Conservation (phyloP, 1,284 basidiomycete genomes). For the Cystobasidiaceae sp. region DNA sequence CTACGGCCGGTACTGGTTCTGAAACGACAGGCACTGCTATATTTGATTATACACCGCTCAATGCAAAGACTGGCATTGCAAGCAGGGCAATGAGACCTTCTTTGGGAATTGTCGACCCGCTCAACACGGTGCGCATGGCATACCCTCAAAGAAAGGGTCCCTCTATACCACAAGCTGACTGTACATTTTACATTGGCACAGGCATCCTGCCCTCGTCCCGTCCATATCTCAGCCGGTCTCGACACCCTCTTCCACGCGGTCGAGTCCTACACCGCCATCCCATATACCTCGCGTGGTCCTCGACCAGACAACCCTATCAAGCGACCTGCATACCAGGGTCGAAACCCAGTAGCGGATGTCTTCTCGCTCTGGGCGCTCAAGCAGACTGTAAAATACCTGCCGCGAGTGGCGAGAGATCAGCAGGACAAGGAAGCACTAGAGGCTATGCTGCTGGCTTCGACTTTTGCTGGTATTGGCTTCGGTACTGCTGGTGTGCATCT, state of each 20-base stretch:
- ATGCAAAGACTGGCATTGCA: slow-evolving; percentile 95
- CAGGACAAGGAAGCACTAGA: slow-evolving; percentile 73
- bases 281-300: slow-evolving; percentile 81
- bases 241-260: slow-evolving; percentile 60
- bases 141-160: not conserved
- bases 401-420: slow-evolving; percentile 73
- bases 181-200: not conserved
- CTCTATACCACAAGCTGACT: not conserved
- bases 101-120: slow-evolving; percentile 77
- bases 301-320: slow-evolving; percentile 83
- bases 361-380: slow-evolving; percentile 92
- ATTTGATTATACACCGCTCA: slow-evolving; percentile 76
- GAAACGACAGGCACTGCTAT: slow-evolving; percentile 96
- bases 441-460: slow-evolving; percentile 67
- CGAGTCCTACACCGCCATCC: slow-evolving; percentile 82
- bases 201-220: slow-evolving; percentile 71
- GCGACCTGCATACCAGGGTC: slow-evolving; percentile 87
- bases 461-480: slow-evolving; percentile 80
- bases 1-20: slow-evolving; percentile 87
- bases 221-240: slow-evolving; percentile 85
- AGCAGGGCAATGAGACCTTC: slow-evolving; percentile 83
- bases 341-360: slow-evolving; percentile 81
- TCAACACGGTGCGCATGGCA: slow-evolving; percentile 58
- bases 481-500: slow-evolving; percentile 84
- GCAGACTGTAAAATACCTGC: slow-evolving; percentile 84